A percentile compares a stretch with the other conserved stretches of the same genome.
Evolutionary conservation across 306 rosid species (phyloP).

Genomic region (Fagus sylvatica): DNA sequence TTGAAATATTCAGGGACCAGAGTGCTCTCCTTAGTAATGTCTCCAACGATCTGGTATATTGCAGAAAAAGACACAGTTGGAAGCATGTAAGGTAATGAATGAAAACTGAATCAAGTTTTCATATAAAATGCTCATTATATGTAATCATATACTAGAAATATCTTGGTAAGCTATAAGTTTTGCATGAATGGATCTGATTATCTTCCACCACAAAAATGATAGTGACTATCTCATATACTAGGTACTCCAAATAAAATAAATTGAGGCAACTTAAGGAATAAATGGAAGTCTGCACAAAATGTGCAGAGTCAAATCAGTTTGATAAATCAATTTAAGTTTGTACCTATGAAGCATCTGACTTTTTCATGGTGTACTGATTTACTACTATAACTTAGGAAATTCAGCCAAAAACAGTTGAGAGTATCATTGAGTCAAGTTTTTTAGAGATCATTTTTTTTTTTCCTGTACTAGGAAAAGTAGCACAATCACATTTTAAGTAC

Average conservation of each 20-base stretch:
- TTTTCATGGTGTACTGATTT: neutral
- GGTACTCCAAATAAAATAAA: neutral
- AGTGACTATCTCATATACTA: neutral
- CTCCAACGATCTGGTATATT: slow-evolving; percentile 72
- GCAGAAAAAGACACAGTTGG: slow-evolving; percentile 14
- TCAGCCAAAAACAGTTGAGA: neutral
- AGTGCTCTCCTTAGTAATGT: slow-evolving; percentile 78
- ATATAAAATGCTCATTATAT: neutral
- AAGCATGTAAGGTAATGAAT: slow-evolving; percentile 6
- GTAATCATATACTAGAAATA: slow-evolving; percentile 13
- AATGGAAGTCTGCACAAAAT: neutral
- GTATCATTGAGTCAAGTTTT: neutral
- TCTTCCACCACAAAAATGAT: slow-evolving; percentile 14
- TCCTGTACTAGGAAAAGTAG: neutral
- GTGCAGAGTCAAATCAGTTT: neutral
- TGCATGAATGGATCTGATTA: neutral
- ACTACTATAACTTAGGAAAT: neutral
- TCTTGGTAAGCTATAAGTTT: neutral
- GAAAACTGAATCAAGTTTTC: slow-evolving; percentile 5
- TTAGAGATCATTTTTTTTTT: neutral
- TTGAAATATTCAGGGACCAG: slow-evolving; percentile 70
- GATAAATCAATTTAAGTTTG: neutral
- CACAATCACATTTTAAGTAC: neutral
- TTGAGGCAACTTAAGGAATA: too few relatives aligned
- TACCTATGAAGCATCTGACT: neutral